Evolutionary conservation across 225 moss, liverwort and hornwort genomes (phyloP), one percentile per base, ranked within the genome.

Genomic region (Marchantia paleacea): DNA sequence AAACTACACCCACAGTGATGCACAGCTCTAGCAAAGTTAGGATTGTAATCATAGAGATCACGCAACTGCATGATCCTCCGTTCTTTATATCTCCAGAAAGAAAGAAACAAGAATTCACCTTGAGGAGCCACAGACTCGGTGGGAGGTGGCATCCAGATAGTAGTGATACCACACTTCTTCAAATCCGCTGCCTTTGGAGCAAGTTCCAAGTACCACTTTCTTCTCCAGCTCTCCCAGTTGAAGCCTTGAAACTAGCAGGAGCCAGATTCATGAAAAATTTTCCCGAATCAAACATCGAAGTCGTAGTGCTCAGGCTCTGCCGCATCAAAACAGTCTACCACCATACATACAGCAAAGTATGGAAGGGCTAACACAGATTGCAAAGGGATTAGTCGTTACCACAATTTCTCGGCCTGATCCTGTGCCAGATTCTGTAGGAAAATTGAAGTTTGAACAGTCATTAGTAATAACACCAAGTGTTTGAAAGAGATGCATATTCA

Each of bases 211-310:
- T 92, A 94, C 94, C 92, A 94, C 20, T 88, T 82, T 64, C 94
- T 87, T 87, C 94, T 90, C 90, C 92, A 92, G 81, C 94, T 94
- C 85, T 94, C 92, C 92, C 94, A 94, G 80, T 94, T 94, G 61
- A 94, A 94, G 67, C 94, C 94, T 92, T 94, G 94, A 86, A 94
- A 92, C 94, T 95, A 83, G 26, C 30, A 83, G 54, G 24, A 54
- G 22, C 53, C 61, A 66, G n/a, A 70, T 39, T 7, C 50, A 58
- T 57, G 16, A 55, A 62, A 73, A 39, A 15, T 19, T 26, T 49
- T 22, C 22, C 4, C n/a, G 48, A 10, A n/a, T 51, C 51, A 72
- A 72, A 48, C 48, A 3, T 48, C 19, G 3, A 20, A 19, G 14
- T 72, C 50, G 1, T 22, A n/a, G n/a, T 70, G 51, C 20, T 22